Evolutionary conservation across 1,139 yeast species (phyloP), one percentile per base, ranked within the genome.

Genomic region (Spencermartinsiella ligniputridi): DNA sequence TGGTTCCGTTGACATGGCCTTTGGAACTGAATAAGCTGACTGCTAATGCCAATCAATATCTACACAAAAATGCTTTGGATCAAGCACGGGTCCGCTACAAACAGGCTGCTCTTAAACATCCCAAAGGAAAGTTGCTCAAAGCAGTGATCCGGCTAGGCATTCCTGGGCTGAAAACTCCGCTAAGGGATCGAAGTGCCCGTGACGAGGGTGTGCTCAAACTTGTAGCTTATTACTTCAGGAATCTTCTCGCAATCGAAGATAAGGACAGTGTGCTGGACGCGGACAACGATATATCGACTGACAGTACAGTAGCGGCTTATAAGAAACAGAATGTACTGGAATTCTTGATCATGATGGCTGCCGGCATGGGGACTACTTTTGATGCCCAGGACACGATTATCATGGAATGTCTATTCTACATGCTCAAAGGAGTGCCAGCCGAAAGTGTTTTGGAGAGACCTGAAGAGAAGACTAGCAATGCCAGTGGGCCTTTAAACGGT

Each of bases 1-100:
- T 92, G 48, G 96, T 88, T 1, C 79, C 87, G 3, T 70, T 94
- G 58, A 85, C 97, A 0, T 86, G 96, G 89, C 97, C 97, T 0
- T 64, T 85, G 4, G 80, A 79, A 29, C 66, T 83, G 42, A 70
- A 78, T 18, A 76, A 74, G 29, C 71, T 70, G 19, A 67, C 69
- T 1, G 68, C 79, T 2, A 68, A 75, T 1, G 53, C 55, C 19
- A 75, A 75, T 44, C 89, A 85, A 57, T 71, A 76, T 40, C 66
- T 73, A 24, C 71, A 78, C 40, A 81, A 74, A 53, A 71, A 81
- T n/a, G 76, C 77, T 43, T 66, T 90, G 41, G 75, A 78, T 52
- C 77, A 77, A 52, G 77, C 83, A 19, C 96, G 89, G 51, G 58
- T 83, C 20, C 60, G 66, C 3, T 92, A 92, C 65, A 94, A 92